These are phyloP conservation scores for Hanseniaspora gamundiae DNA, from an alignment of 1,139 yeast species.

Conservation along the genomic window DNA sequence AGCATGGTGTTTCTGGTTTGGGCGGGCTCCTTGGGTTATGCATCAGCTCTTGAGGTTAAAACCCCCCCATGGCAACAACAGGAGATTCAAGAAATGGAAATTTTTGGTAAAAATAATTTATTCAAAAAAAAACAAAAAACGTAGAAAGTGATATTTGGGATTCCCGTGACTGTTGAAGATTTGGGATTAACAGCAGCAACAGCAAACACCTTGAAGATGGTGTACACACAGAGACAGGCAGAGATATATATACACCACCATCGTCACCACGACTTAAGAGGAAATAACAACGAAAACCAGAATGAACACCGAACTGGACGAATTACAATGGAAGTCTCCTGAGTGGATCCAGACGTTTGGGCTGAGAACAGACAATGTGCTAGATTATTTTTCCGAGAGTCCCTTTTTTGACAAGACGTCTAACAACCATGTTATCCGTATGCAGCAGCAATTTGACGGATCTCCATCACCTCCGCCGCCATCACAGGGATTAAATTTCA, in stretches of 20 bases:
- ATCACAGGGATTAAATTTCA: not conserved
- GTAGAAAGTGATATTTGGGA: not conserved
- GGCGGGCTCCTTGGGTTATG: too few relatives aligned
- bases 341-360: conserved; percentile 93
- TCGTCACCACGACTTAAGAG: too few relatives aligned
- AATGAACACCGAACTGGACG: conserved; percentile 41
- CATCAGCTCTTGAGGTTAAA: too few relatives aligned
- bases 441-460: conserved; percentile 69
- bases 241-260: too few relatives aligned
- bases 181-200: too few relatives aligned
- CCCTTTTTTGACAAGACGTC: conserved; percentile 93
- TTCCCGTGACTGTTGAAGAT: too few relatives aligned
- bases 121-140: not conserved
- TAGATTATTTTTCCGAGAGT: conserved; percentile 84
- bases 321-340: conserved; percentile 93
- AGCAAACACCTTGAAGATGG: too few relatives aligned
- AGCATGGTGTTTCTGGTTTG: not conserved
- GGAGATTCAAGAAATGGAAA: too few relatives aligned
- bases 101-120: not conserved
- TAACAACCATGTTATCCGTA: conserved; percentile 84
- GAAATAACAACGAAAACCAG: not conserved
- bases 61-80: too few relatives aligned
- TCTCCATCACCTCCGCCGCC: not conserved
- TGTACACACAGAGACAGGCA: too few relatives aligned
- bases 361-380: conserved; percentile 73